Evolutionary conservation across 2,329 filamentous ascomycete genomes (phyloP).

Genomic region (Alternaria brassicae): DNA sequence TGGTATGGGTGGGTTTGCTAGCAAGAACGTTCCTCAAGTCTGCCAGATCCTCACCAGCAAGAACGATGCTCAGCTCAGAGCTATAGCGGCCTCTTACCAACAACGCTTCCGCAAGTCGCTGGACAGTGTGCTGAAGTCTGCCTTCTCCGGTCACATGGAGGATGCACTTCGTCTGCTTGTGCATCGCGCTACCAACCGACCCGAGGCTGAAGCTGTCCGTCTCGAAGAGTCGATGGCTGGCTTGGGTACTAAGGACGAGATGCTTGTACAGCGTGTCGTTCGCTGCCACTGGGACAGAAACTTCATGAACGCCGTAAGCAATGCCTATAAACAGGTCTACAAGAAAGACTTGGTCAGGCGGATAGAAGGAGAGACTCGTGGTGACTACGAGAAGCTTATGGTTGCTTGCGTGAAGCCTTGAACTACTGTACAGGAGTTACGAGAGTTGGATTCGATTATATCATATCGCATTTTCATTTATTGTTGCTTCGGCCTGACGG

Average conservation of each 20-base stretch:
- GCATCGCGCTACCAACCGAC: constrained; percentile 77
- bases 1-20: constrained; percentile 68
- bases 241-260: constrained; percentile 81
- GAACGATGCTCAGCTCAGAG: constrained; percentile 83
- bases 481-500: not conserved
- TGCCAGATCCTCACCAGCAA: constrained; percentile 78
- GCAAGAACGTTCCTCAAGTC: constrained; percentile 77
- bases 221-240: constrained; percentile 91
- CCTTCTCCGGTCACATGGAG: constrained; percentile 94
- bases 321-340: constrained; percentile 76
- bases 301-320: constrained; percentile 78
- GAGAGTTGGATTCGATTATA: not conserved
- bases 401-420: constrained; percentile 65
- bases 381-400: constrained; percentile 80
- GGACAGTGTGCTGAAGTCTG: constrained; percentile 75
- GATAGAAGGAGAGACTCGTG: constrained; percentile 83
- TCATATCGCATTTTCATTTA: constrained; percentile 5
- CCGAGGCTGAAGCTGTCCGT: constrained; percentile 79
- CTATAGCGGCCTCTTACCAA: constrained; percentile 78
- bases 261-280: constrained; percentile 79
- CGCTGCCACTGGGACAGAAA: constrained; percentile 82
- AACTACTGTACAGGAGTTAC: not conserved
- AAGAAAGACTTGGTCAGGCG: constrained; percentile 70
- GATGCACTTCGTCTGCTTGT: constrained; percentile 82
- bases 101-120: constrained; percentile 74